Evolutionary conservation across 2,329 filamentous ascomycete species (phyloP).

Genomic region (Aspergillus terreus): DNA sequence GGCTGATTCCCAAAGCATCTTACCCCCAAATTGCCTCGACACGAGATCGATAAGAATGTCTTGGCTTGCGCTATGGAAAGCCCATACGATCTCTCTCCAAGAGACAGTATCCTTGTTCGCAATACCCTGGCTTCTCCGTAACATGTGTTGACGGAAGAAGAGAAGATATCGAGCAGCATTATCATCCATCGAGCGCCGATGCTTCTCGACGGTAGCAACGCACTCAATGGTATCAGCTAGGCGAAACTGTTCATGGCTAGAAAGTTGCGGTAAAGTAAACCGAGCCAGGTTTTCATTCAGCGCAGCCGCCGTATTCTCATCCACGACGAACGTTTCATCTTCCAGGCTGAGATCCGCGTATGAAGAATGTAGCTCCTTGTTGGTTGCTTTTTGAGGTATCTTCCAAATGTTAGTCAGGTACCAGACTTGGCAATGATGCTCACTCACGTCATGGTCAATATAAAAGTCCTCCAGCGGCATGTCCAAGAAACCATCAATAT

Average conservation of each 20-base stretch:
- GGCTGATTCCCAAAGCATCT: conserved; percentile 79
- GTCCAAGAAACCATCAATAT: conserved; percentile 73
- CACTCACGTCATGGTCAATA: conserved; percentile 42
- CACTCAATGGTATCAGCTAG: conserved; percentile 82
- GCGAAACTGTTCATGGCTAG: conserved; percentile 81
- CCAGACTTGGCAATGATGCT: not conserved
- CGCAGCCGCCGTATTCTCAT: conserved; percentile 64
- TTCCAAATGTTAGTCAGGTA: conserved; percentile 20
- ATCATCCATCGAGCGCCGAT: conserved; percentile 83
- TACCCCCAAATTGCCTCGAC: conserved; percentile 71
- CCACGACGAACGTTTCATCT: conserved; percentile 61
- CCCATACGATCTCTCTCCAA: conserved; percentile 51
- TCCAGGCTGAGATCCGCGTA: conserved; percentile 50
- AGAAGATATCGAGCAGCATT: conserved; percentile 85
- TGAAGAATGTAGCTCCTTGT: conserved; percentile 49
- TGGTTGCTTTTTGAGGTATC: conserved; percentile 38
- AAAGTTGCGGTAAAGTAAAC: conserved; percentile 73
- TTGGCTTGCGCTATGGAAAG: conserved; percentile 57
- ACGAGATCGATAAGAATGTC: conserved; percentile 82
- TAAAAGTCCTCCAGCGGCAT: conserved; percentile 50
- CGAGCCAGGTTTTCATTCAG: conserved; percentile 75
- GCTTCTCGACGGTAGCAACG: conserved; percentile 76
- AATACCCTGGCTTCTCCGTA: conserved; percentile 63
- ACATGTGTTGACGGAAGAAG: conserved; percentile 76
- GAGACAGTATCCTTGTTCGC: conserved; percentile 57